phyloP scores from a whole-genome alignment of 176 grass and related monocot species.

The Bolboschoenus planiculmis region DNA sequence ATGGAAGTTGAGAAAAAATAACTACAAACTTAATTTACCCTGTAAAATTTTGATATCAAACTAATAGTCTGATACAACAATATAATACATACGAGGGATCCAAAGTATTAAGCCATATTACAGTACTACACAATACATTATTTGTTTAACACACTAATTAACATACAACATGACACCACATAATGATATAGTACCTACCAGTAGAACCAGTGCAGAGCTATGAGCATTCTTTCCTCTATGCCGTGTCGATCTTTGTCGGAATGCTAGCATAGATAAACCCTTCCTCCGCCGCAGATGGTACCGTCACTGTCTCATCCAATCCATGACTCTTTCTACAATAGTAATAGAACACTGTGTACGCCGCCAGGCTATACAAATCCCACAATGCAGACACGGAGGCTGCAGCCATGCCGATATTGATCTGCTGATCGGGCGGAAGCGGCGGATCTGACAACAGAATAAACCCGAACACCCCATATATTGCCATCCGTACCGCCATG shows the following conservation, averaged over 20 bases:
- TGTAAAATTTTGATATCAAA: neutral
- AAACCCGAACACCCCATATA: conserved; percentile 3
- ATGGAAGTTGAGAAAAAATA: neutral
- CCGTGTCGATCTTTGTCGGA: neutral
- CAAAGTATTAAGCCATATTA: conserved; percentile 10
- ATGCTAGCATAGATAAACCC: conserved; percentile 23
- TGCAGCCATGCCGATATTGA: conserved; percentile 14
- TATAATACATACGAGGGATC: neutral
- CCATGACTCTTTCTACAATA: conserved; percentile 45
- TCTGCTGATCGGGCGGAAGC: neutral
- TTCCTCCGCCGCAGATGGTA: neutral
- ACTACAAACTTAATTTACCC: neutral
- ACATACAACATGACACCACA: neutral
- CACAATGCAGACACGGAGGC: conserved; percentile 23
- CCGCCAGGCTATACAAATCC: conserved; percentile 30
- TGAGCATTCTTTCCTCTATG: neutral
- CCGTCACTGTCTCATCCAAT: conserved; percentile 15
- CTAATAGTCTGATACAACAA: neutral
- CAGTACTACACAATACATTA: neutral
- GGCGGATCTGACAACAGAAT: neutral
- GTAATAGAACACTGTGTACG: conserved; percentile 38
- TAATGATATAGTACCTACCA: conserved; percentile 11
- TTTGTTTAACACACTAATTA: neutral
- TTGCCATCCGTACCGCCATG: conserved; percentile 17
- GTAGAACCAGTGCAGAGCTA: neutral